Conservation (phyloP, 192 early-diverging fungal genomes). For the Coemansia sp. region DNA sequence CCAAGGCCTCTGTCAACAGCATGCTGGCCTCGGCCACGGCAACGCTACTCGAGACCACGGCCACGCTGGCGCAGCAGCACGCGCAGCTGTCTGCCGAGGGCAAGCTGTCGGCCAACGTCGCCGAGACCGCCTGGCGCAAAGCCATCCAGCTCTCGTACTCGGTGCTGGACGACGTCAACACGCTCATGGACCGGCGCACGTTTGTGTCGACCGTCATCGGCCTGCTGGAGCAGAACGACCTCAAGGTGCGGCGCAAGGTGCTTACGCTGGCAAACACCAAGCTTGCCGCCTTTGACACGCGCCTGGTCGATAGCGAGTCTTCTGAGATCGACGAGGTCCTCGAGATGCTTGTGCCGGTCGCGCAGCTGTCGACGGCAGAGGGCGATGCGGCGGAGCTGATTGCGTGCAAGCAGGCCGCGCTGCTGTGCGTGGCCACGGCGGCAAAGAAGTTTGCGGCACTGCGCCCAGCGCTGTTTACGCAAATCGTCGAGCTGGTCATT, state of each 20-base stretch:
- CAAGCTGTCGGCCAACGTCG: constrained; percentile 12
- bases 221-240: constrained; percentile 60
- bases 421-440: constrained; percentile 76
- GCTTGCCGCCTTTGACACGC: constrained; percentile 51
- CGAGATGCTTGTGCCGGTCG: constrained; percentile 30
- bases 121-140: constrained; percentile 46
- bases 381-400: constrained; percentile 27
- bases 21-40: constrained; percentile 12
- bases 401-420: constrained; percentile 71
- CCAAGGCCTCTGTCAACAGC: constrained; percentile 15
- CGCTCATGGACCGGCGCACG: constrained; percentile 66
- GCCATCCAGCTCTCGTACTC: constrained; percentile 60
- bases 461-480: constrained; percentile 62
- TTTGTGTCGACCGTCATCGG: constrained; percentile 70
- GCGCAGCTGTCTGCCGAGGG: constrained; percentile 13
- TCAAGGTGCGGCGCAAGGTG: constrained; percentile 69
- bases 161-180: constrained; percentile 71
- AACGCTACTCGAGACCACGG: constrained; percentile 25
- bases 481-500: constrained; percentile 56
- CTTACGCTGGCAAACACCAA: constrained; percentile 72
- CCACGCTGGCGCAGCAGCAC: constrained; percentile 23
- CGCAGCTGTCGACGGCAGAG: neutral
- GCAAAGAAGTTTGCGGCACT: constrained; percentile 61
- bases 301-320: constrained; percentile 7
- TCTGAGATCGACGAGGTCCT: constrained; percentile 35